Evolutionary conservation across 2,329 filamentous ascomycete genomes (phyloP).

Genomic region (Epichloe uncinata): DNA sequence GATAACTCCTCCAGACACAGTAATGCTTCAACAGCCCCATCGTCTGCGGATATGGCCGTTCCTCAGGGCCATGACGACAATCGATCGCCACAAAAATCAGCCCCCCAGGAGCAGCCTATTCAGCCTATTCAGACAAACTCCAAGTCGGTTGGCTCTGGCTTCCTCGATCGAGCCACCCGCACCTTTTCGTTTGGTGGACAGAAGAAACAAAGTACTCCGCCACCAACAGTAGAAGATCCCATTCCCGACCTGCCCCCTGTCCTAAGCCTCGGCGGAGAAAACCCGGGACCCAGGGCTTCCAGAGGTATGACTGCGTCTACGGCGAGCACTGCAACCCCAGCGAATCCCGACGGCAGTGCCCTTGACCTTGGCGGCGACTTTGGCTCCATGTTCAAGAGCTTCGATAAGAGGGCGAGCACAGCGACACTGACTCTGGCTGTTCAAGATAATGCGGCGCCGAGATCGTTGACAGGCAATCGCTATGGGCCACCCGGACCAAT

Average conservation of each 20-base stretch:
- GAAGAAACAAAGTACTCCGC: constrained; percentile 31
- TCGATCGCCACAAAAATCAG: constrained; percentile 20
- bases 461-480: constrained; percentile 34
- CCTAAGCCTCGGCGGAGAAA: constrained; percentile 19
- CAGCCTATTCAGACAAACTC: constrained; percentile 26
- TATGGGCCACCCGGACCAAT: constrained; percentile 30
- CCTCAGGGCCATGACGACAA: constrained; percentile 16
- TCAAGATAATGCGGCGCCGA: constrained; percentile 23
- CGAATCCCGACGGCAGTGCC: constrained; percentile 29
- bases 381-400: constrained; percentile 40
- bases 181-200: constrained; percentile 47
- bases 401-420: constrained; percentile 40
- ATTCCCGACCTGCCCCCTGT: constrained; percentile 26
- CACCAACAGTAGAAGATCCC: constrained; percentile 16
- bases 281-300: constrained; percentile 21
- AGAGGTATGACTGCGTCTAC: constrained; percentile 43
- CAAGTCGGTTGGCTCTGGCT: constrained; percentile 36
- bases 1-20: constrained; percentile 50
- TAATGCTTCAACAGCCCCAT: constrained; percentile 48
- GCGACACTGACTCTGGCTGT: constrained; percentile 33
- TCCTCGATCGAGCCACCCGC: constrained; percentile 41
- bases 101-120: constrained; percentile 24
- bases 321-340: constrained; percentile 36
- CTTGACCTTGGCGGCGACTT: constrained; percentile 46
- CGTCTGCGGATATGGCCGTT: constrained; percentile 32